Base-by-base conservation (phyloP, 2,329 filamentous ascomycete genomes). In the Aureobasidium zeae region DNA sequence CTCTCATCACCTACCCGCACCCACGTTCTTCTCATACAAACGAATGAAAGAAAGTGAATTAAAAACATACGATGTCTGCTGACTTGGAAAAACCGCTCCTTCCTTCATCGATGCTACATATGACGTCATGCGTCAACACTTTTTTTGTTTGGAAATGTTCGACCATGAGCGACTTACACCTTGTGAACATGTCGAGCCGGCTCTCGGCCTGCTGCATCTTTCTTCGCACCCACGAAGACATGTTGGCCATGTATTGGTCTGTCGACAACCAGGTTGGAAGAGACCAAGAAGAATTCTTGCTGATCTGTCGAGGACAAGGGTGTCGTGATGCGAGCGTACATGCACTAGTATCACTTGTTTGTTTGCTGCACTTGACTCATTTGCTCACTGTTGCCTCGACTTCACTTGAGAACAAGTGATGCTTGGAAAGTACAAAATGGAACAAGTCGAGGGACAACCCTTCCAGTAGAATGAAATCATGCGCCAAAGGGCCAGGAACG, bases 341-440 rank as follows among this genome's bases (percentile, higher is more conserved):
- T 26, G 36, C 25, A 30, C 36, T 26, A 39, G 15, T 21, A 8
- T 12, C 13, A 38, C 36, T 39, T 39, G 28, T 39, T 39, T 39
- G 36, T 39, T 39, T 39, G 36, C 36, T 39, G 36, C 9, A n/a
- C 26, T 30, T 22, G 36, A 39, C 25, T 39, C 36, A 39, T 29
- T 39, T 12, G 19, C 25, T 39, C 36, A 39, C 21, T 39, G 16
- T 15, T 39, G 36, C 25, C 25, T 39, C 22, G 8, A 16, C 30
- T 39, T 39, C 36, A 39, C 26, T 12, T 39, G 36, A 30, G 17
- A 15, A n/a, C 26, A 5, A 39, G 17, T 39, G 25, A 39, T 17
- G 17, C 17, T 13, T 12, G 8, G 12, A 3, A 1, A 22, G 36
- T 10, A 16, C 13, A 31, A 8, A 3, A 5, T 13, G 2, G 5